A percentile compares a stretch with the other conserved stretches of the same genome.
Evolutionary conservation across 192 early-diverging fungal species (phyloP).

Genomic region (Allomyces javanicus): DNA sequence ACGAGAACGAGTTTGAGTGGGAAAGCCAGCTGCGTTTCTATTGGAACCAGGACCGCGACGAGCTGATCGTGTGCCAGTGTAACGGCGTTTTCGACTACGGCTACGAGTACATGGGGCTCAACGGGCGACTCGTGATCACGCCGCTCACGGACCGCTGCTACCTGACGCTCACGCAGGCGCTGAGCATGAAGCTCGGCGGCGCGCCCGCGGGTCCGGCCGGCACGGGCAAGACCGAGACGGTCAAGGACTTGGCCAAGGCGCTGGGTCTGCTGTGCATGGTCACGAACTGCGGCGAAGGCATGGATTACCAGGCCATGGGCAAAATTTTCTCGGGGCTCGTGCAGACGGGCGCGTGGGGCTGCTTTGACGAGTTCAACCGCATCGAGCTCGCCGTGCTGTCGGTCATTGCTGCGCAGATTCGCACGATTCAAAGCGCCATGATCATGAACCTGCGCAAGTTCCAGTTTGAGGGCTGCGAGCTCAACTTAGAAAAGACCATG

Average conservation of each 20-base stretch:
- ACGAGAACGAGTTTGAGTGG: constrained; percentile 76
- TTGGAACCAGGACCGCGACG: constrained; percentile 37
- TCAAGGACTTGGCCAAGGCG: constrained; percentile 87
- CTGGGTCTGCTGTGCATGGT: constrained; percentile 93
- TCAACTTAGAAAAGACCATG: constrained; percentile 69
- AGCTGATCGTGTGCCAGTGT: constrained; percentile 72
- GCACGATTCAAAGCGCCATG: constrained; percentile 94
- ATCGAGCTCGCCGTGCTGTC: constrained; percentile 92
- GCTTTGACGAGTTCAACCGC: constrained; percentile 99
- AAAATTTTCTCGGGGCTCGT: constrained; percentile 97
- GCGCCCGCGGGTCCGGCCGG: constrained; percentile 97
- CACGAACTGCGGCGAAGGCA: constrained; percentile 99
- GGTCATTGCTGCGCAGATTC: constrained; percentile 97
- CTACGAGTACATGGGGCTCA: constrained; percentile 92
- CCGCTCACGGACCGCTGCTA: constrained; percentile 98
- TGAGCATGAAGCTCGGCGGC: constrained; percentile 79
- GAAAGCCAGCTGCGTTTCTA: constrained; percentile 90
- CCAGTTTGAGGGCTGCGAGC: constrained; percentile 75
- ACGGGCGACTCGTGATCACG: constrained; percentile 93
- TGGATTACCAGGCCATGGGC: constrained; percentile 99
- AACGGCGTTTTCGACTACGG: constrained; percentile 88
- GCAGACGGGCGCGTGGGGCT: constrained; percentile 98
- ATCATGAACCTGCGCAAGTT: constrained; percentile 49
- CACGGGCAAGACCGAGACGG: constrained; percentile 97
- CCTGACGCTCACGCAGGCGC: constrained; percentile 90